Evolutionary conservation across 148 eudicot species (phyloP).

Genomic region (Camellia sinensis): DNA sequence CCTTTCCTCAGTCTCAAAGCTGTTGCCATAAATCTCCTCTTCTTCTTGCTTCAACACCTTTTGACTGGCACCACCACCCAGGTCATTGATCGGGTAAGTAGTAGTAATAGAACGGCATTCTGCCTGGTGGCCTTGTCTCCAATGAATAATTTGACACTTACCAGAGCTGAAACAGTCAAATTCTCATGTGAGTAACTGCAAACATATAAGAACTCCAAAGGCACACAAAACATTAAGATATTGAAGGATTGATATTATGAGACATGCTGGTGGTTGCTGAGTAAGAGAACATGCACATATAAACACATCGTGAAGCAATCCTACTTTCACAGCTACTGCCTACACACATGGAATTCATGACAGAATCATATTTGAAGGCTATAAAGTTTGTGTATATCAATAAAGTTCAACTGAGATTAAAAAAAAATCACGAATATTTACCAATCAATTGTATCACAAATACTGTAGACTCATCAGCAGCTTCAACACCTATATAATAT

Average conservation of each 20-base stretch:
- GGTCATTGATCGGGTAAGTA: conserved; percentile 26
- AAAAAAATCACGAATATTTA: not conserved
- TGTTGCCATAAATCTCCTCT: conserved; percentile 14
- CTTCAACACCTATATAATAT: not conserved
- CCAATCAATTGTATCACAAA: not conserved
- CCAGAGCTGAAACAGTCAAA: conserved; percentile 65
- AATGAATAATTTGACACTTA: conserved; percentile 84
- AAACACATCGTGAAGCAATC: not conserved
- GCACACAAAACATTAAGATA: not conserved
- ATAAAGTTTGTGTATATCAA: not conserved
- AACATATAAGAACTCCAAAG: conserved; percentile 1
- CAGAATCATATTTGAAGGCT: not conserved
- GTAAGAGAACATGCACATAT: not conserved
- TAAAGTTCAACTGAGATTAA: not conserved
- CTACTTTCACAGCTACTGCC: not conserved
- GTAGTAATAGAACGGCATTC: conserved; percentile 52
- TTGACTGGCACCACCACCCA: conserved; percentile 25
- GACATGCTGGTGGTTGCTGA: not conserved
- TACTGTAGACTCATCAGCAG: not conserved
- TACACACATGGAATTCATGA: not conserved
- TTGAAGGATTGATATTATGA: not conserved
- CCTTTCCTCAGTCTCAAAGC: conserved; percentile 26
- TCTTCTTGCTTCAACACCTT: conserved; percentile 31
- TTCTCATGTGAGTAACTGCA: conserved; percentile 4
- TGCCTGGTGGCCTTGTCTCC: conserved; percentile 91